Percentiles rank a stretch among this genome's conserved stretches.
phyloP scores from a whole-genome alignment of 768 basidiomycete species.

The Leccinum rimulosum region DNA sequence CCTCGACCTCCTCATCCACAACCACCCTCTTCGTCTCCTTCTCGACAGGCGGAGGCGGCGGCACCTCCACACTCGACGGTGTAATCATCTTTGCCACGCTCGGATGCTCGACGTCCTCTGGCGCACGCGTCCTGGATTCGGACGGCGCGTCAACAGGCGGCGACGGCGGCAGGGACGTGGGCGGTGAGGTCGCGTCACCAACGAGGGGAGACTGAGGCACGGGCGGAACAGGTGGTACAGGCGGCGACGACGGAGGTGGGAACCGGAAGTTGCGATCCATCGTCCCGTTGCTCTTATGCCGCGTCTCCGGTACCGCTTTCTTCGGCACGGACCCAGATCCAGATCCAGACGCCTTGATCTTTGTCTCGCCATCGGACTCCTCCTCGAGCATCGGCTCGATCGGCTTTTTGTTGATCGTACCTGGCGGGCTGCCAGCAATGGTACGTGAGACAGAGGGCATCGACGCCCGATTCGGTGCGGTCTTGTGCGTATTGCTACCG shows the following conservation, averaged over 20 bases:
- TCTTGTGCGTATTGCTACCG: conserved; percentile 29
- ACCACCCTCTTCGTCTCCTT: conserved; percentile 53
- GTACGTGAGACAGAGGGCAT: conserved; percentile 59
- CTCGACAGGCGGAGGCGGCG: conserved; percentile 75
- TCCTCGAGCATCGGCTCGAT: conserved; percentile 14
- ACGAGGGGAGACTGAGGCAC: conserved; percentile 20
- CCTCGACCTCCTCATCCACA: conserved; percentile 51
- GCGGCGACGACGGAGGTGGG: conserved; percentile 35
- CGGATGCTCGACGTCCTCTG: conserved; percentile 7
- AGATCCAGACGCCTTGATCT: conserved; percentile 17
- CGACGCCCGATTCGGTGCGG: conserved; percentile 56
- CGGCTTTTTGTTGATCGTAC: no score
- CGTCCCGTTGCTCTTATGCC: conserved; percentile 58
- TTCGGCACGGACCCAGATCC: conserved; percentile 18
- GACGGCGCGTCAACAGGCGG: conserved; percentile 19
- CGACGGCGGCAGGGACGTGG: conserved; percentile 29
- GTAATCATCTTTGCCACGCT: conserved; percentile 41
- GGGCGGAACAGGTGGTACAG: conserved; percentile 8
- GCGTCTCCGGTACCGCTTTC: conserved; percentile 17
- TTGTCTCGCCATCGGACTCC: conserved; percentile 32
- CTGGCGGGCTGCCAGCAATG: conserved; percentile 24
- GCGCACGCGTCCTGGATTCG: conserved; percentile 14
- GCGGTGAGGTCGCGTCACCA: not conserved
- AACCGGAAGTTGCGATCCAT: conserved; percentile 81
- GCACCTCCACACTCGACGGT: conserved; percentile 57